phyloP scores from a whole-genome alignment of 2,329 filamentous ascomycete species.

The Claviceps purpurea region DNA sequence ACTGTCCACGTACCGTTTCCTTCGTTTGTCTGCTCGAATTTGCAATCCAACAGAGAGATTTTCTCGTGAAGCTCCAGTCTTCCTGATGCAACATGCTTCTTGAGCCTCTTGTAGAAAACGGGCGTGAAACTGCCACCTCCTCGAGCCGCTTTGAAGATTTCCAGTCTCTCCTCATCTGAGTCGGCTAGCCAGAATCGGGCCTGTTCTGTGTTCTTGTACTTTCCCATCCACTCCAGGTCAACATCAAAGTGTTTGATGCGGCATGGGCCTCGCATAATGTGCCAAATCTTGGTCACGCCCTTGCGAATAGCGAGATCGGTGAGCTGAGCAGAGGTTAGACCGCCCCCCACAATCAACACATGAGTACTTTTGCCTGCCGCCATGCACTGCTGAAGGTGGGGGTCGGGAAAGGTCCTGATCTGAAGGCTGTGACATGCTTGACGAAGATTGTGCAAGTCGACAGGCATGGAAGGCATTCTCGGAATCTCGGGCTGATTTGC shows the following conservation, averaged over 20 bases:
- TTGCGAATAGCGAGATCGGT: conserved; percentile 50
- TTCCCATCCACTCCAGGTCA: conserved; percentile 65
- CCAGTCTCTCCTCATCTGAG: conserved; percentile 52
- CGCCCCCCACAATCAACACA: conserved; percentile 60
- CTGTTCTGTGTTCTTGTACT: conserved; percentile 67
- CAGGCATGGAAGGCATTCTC: conserved; percentile 20
- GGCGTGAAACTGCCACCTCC: conserved; percentile 69
- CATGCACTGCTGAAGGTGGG: conserved; percentile 39
- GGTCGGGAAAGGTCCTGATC: conserved; percentile 43
- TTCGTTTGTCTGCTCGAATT: conserved; percentile 32
- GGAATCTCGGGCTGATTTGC: conserved; percentile 45
- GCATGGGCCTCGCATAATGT: conserved; percentile 49
- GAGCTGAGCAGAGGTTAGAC: conserved; percentile 63
- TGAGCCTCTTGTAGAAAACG: conserved; percentile 51
- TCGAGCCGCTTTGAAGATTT: conserved; percentile 51
- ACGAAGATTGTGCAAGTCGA: conserved; percentile 9
- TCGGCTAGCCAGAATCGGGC: conserved; percentile 67
- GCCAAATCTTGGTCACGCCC: conserved; percentile 55
- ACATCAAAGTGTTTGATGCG: conserved; percentile 67
- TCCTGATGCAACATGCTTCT: conserved; percentile 39
- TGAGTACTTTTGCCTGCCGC: conserved; percentile 37
- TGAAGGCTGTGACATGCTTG: conserved; percentile 53
- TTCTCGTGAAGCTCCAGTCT: conserved; percentile 42
- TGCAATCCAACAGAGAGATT: conserved; percentile 39
- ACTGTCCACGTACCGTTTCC: conserved; percentile 24